phyloP scores from a whole-genome alignment of 208 protist species.

The Tritrichomonas musculus region DNA sequence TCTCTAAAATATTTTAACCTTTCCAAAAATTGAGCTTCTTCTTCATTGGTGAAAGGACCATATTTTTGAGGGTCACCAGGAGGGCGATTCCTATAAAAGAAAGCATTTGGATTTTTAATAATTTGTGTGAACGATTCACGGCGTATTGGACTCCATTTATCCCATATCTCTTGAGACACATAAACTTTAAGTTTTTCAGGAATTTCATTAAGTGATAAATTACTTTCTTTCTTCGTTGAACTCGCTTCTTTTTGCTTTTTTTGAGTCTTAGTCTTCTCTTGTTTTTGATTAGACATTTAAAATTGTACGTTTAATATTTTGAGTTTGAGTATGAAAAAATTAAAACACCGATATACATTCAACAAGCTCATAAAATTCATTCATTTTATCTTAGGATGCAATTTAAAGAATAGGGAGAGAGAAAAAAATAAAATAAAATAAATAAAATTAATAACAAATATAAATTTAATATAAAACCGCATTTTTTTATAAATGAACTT shows the following conservation, averaged over 20 bases:
- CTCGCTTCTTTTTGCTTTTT: not conserved
- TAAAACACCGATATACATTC: too few species aligned
- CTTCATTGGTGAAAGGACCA: not conserved
- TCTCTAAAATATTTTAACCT: not conserved
- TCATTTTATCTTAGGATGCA: too few species aligned
- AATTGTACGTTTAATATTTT: too few species aligned
- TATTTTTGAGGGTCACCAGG: constrained; percentile 17
- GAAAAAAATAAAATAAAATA: too few species aligned
- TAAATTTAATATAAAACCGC: too few species aligned
- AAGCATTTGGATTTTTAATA: constrained; percentile 30
- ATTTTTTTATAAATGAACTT: too few species aligned
- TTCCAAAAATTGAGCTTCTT: not conserved
- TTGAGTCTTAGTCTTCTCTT: not conserved
- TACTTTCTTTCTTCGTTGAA: not conserved
- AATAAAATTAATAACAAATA: too few species aligned
- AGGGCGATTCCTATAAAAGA: constrained; percentile 23
- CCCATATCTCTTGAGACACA: constrained; percentile 19
- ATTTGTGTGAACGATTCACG: not conserved
- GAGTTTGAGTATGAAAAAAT: too few species aligned
- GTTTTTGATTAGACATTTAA: too few species aligned
- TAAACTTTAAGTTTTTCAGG: not conserved
- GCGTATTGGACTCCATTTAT: constrained; percentile 1
- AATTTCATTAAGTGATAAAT: not conserved
- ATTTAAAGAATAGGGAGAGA: too few species aligned
- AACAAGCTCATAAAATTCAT: too few species aligned